Evolutionary conservation across 1,284 basidiomycete species (phyloP).

Genomic region (Fereydounia khargensis): DNA sequence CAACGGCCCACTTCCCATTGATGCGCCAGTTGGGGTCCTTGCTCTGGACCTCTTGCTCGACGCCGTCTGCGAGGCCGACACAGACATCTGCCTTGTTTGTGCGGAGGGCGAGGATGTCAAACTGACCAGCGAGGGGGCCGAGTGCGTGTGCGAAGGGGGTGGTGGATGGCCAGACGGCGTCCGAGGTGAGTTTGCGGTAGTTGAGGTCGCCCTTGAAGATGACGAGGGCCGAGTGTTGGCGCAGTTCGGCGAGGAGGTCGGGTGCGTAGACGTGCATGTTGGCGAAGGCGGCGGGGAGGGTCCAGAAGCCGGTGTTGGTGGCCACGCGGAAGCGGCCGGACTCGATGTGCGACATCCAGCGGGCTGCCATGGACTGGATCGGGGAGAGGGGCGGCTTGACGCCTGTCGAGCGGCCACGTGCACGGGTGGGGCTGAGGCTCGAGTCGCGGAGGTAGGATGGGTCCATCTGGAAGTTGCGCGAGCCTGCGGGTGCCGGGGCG

Average conservation of each 20-base stretch:
- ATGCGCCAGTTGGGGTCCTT: slow-evolving; percentile 48
- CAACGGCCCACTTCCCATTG: slow-evolving; percentile 48
- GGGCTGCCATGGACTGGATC: slow-evolving; percentile 66
- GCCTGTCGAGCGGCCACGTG: slow-evolving; percentile 26
- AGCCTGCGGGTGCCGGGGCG: slow-evolving; percentile 26
- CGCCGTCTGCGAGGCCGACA: slow-evolving; percentile 43
- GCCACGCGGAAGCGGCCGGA: slow-evolving; percentile 74
- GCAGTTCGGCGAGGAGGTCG: slow-evolving; percentile 65
- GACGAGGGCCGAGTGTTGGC: slow-evolving; percentile 68
- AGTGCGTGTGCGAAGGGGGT: slow-evolving; percentile 77
- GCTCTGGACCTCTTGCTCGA: slow-evolving; percentile 27
- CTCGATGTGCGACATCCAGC: slow-evolving; percentile 73
- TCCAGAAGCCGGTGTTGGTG: slow-evolving; percentile 61
- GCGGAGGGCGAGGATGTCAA: slow-evolving; percentile 78
- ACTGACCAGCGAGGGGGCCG: slow-evolving; percentile 69
- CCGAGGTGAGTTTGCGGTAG: slow-evolving; percentile 73
- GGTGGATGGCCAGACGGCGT: slow-evolving; percentile 80
- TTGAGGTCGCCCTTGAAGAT: slow-evolving; percentile 91
- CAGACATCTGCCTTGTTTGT: slow-evolving; percentile 86
- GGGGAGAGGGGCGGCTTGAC: slow-evolving; percentile 37
- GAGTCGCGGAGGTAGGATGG: slow-evolving; percentile 47
- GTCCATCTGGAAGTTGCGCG: slow-evolving; percentile 41
- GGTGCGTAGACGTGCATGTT: slow-evolving; percentile 60
- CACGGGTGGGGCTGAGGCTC: slow-evolving; percentile 29
- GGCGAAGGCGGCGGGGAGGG: slow-evolving; percentile 35